These are phyloP conservation scores for Eremochloa ophiuroides DNA, from an alignment of 176 grass and related monocot species.

Conservation along the genomic window DNA sequence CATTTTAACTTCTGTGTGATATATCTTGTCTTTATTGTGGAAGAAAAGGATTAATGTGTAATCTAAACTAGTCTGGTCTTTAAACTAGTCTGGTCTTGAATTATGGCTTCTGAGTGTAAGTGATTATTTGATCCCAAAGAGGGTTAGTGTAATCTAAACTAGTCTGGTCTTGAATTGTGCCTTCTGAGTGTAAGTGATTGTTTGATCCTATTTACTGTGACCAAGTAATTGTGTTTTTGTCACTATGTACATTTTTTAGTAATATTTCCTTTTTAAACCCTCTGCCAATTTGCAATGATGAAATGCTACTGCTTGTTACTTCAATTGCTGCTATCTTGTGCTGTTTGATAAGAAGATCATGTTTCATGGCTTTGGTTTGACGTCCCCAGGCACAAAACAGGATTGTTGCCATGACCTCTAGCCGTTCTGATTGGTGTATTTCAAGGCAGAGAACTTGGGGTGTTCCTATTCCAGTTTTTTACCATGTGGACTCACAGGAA, in stretches of 20 bases:
- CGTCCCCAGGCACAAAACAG: constrained; percentile 80
- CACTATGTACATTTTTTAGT: constrained; percentile 8
- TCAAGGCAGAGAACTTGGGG: constrained; percentile 98
- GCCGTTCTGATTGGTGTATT: constrained; percentile 98
- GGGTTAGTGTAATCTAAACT: neutral
- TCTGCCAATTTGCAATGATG: constrained; percentile 10
- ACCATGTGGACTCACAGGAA: constrained; percentile 79
- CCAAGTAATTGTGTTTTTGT: neutral
- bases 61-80: too few species aligned
- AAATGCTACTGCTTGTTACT: constrained; percentile 10
- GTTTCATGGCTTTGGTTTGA: constrained; percentile 13
- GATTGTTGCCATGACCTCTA: constrained; percentile 88
- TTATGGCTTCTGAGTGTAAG: neutral
- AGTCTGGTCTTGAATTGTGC: constrained; percentile 10
- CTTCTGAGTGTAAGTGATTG: neutral
- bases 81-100: neutral
- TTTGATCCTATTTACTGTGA: constrained; percentile 11
- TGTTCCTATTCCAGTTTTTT: constrained; percentile 95
- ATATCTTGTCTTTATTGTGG: constrained; percentile 2
- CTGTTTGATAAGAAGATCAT: constrained; percentile 20
- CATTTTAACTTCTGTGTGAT: neutral
- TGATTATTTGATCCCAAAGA: constrained; percentile 20
- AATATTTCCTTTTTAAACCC: neutral
- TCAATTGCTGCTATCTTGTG: neutral
- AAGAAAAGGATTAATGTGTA: neutral